phyloP scores from a whole-genome alignment of 352 stramenopile species.

The Globisporangium heterothallicum region DNA sequence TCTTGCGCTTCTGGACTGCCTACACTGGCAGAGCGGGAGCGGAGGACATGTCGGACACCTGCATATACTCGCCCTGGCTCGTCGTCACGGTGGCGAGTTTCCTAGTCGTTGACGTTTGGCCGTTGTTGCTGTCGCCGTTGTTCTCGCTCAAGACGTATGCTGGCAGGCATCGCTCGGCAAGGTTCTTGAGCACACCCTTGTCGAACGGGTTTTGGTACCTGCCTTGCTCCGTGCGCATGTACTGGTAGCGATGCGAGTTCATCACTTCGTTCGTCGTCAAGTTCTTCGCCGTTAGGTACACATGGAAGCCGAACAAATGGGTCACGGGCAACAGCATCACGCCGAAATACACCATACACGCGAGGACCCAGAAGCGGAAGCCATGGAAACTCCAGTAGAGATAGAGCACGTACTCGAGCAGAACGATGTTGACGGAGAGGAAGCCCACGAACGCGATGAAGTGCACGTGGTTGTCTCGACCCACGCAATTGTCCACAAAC shows the following conservation, averaged over 20 bases:
- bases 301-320: conserved; percentile 61
- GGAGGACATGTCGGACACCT: conserved; percentile 64
- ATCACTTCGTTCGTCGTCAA: conserved; percentile 79
- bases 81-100: background rate
- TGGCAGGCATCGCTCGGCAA: conserved; percentile 26
- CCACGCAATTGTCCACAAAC: conserved; percentile 99
- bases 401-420: conserved; percentile 59
- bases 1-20: too few relatives aligned
- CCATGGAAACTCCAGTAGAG: conserved; percentile 43
- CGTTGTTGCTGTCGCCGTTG: background rate
- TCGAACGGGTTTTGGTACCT: conserved; percentile 35
- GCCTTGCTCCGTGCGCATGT: conserved; percentile 23
- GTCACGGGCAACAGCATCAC: conserved; percentile 42
- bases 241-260: conserved; percentile 63
- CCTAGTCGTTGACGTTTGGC: background rate
- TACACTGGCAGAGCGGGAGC: conserved; percentile 21
- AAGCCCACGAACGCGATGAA: conserved; percentile 63
- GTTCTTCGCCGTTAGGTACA: conserved; percentile 69
- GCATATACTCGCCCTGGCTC: conserved; percentile 4
- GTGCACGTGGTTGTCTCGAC: conserved; percentile 95
- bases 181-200: conserved; percentile 21
- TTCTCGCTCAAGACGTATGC: background rate
- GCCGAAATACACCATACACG: conserved; percentile 40
- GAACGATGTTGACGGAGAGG: conserved; percentile 38
- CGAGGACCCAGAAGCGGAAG: conserved; percentile 22